phyloP scores from a whole-genome alignment of 2,329 filamentous ascomycete genomes.

The Neofusicoccum umdonicola region DNA sequence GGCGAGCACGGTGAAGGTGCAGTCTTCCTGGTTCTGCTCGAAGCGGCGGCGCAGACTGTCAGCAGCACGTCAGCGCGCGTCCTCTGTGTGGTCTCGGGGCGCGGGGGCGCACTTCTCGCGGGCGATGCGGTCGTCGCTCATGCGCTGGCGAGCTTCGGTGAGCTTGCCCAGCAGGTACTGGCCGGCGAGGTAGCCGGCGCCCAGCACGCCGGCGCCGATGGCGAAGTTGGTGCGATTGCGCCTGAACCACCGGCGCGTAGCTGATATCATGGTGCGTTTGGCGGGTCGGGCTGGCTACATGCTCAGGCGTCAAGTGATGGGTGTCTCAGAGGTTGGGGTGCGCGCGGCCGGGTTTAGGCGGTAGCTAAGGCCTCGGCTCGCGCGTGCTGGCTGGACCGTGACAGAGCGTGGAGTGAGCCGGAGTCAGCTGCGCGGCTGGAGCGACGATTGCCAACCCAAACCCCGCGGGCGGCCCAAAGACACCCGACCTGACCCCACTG shows the following conservation, averaged over 20 bases:
- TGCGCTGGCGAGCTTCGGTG: slow-evolving; percentile 88
- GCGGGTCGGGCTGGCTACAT: slow-evolving; percentile 9
- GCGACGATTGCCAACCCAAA: slow-evolving; percentile 3
- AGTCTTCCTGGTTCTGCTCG: slow-evolving; percentile 98
- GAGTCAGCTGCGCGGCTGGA: slow-evolving; percentile 6
- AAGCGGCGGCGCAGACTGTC: slow-evolving; percentile 86
- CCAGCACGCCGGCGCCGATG: slow-evolving; percentile 81
- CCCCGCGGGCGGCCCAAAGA: slow-evolving; percentile 7
- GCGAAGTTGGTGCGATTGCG: slow-evolving; percentile 89
- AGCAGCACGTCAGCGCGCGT: slow-evolving; percentile 18
- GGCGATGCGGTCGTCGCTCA: slow-evolving; percentile 92
- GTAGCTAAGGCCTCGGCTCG: neutral
- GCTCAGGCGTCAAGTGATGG: slow-evolving; percentile 16
- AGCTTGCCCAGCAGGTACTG: slow-evolving; percentile 93
- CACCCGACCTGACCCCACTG: slow-evolving; percentile 12
- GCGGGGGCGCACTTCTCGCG: slow-evolving; percentile 77
- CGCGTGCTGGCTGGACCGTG: neutral
- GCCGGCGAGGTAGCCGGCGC: slow-evolving; percentile 85
- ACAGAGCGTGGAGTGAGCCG: slow-evolving; percentile 10
- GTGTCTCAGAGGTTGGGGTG: slow-evolving; percentile 10
- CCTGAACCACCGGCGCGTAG: slow-evolving; percentile 85
- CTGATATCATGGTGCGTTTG: slow-evolving; percentile 56
- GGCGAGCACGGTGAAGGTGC: slow-evolving; percentile 95
- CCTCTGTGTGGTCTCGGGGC: neutral
- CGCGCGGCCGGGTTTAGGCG: neutral